A percentile compares a stretch with the other conserved stretches of the same genome.
phyloP scores from a whole-genome alignment of 768 basidiomycete genomes.

The Hygrocybe punicea region DNA sequence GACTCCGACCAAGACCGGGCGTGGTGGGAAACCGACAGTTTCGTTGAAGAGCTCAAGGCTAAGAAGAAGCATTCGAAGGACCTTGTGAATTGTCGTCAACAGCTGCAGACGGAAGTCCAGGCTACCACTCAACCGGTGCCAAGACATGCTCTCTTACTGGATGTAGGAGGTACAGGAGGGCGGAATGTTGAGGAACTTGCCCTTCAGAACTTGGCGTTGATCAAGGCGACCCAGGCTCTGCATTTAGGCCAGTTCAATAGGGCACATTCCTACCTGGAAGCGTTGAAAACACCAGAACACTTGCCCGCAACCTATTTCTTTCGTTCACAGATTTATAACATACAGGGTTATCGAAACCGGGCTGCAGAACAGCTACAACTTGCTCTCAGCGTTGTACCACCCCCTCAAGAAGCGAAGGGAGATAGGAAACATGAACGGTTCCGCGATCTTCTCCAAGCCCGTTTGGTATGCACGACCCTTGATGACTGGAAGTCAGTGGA shows the following conservation, averaged over 20 bases:
- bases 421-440: not conserved
- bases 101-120: not conserved
- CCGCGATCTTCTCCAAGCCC: not conserved
- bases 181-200: not conserved
- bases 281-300: not conserved
- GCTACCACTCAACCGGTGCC: not conserved
- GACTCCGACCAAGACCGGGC: not conserved
- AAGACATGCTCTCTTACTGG: not conserved
- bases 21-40: not conserved
- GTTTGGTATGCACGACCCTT: not conserved
- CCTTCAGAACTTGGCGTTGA: not conserved
- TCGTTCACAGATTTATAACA: not conserved
- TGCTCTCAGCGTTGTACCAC: not conserved
- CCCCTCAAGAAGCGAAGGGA: not conserved
- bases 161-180: not conserved
- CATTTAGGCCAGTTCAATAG: not conserved
- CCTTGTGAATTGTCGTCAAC: not conserved
- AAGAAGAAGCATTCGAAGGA: not conserved
- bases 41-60: not conserved
- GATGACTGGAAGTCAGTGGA: not conserved
- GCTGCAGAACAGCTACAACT: not conserved
- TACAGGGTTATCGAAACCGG: not conserved
- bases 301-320: not conserved
- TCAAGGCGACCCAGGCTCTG: not conserved
- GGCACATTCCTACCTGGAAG: not conserved